phyloP scores from a whole-genome alignment of 208 protist genomes.

The Acanthamoeba quina region DNA sequence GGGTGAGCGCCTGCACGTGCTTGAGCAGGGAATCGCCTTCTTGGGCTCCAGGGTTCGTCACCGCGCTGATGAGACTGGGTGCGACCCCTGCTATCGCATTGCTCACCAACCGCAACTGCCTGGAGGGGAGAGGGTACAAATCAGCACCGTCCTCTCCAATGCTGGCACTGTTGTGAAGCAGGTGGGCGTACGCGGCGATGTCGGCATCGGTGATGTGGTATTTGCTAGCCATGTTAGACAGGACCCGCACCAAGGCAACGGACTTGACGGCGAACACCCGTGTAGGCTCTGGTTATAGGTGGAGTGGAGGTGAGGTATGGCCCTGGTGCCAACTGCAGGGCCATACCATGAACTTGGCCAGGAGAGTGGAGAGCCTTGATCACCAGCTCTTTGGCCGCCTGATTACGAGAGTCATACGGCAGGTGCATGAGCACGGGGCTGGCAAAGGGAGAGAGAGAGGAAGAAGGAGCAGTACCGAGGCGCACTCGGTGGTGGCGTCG shows the following conservation, averaged over 20 bases:
- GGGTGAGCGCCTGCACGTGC: neutral
- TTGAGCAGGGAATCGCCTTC: neutral
- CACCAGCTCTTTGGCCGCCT: slow-evolving; percentile 5
- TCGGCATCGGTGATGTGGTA: neutral
- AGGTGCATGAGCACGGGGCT: neutral
- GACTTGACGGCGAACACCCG: neutral
- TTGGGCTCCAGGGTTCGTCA: neutral
- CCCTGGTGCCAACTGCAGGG: neutral
- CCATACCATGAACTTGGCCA: no score
- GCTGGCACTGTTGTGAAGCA: neutral
- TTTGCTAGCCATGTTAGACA: neutral
- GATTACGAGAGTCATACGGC: neutral
- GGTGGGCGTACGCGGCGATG: neutral
- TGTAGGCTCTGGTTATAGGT: neutral
- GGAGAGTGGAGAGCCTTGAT: neutral
- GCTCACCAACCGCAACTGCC: neutral
- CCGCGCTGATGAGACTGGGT: neutral
- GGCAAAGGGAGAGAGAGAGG: no score
- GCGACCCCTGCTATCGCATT: neutral
- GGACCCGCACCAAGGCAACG: neutral
- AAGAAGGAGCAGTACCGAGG: neutral
- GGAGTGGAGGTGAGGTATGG: neutral
- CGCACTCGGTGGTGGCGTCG: neutral
- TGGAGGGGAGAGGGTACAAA: neutral
- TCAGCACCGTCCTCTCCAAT: neutral